Evolutionary conservation across 116 monocot genomes (phyloP), one percentile per base, ranked within the genome.

Genomic region (Phalaenopsis hybrid): DNA sequence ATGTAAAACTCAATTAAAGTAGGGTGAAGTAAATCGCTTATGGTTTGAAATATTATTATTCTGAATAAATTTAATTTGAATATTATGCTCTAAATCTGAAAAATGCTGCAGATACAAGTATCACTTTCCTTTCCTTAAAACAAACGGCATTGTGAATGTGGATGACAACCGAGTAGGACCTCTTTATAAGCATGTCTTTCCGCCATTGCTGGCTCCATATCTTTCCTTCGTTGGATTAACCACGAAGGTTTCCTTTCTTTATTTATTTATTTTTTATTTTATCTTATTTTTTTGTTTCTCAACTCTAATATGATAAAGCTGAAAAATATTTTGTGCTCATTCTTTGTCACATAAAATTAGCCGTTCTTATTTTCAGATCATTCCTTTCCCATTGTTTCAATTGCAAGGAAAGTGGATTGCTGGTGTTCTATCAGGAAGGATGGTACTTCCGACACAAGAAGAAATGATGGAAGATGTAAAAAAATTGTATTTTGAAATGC

Each of bases 321-420:
- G 55, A 4, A 4, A 41, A 16, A 55, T 55, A 15, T 55, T 55
- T 55, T 16, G 15, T 13, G 15, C 55, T 55, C 55, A 55, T 17
- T 55, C 0, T 55, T 17, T 17, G 55, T 55, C 55, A 52, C 15
- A 55, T 55, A 16, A 65, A 21, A 65, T 9, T 65, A 23, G 23
- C 25, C 6, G 65, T 25, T 65, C 65, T 23, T 65, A 65, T 23
- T 65, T 21, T 23, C 7, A 92, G 92, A 84, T 90, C 1, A 65
- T 79, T 80, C 92, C 90, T 45, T 90, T 92, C 79, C 92, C 88
- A 3, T 44, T 90, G 80, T 51, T 85, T 78, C 90, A 92, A 83
- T 83, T 92, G 10, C 92, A 92, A 85, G 90, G 92, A 80, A 92
- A 92, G 81, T 90, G 90, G 92, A 84, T 92, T 68, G 90, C 92